Percentiles rank a stretch among this genome's conserved stretches.
Evolutionary conservation across 1,284 basidiomycete genomes (phyloP).

Genomic region (Boletus hoseneyae): DNA sequence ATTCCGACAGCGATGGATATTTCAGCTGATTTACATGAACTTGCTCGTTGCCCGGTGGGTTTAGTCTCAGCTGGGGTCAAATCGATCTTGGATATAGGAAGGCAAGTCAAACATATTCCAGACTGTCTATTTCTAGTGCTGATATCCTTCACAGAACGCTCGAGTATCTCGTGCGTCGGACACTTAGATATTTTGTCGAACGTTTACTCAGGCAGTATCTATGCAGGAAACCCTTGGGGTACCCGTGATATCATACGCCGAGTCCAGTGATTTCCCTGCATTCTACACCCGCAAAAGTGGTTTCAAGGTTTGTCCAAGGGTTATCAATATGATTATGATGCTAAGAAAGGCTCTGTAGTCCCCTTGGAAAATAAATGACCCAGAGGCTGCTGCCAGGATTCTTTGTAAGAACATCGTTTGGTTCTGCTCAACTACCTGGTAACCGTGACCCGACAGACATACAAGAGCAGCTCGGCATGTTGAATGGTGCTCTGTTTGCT

Average conservation of each 20-base stretch:
- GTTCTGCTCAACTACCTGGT: slow-evolving; percentile 1
- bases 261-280: slow-evolving; percentile 84
- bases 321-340: neutral
- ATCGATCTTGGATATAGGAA: slow-evolving; percentile 92
- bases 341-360: slow-evolving; percentile 41
- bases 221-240: slow-evolving; percentile 93
- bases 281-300: slow-evolving; percentile 91
- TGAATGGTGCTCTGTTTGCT: slow-evolving; percentile 78
- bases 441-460: slow-evolving; percentile 41
- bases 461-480: slow-evolving; percentile 61
- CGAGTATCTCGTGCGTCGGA: slow-evolving; percentile 76
- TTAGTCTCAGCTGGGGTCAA: slow-evolving; percentile 95
- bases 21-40: slow-evolving; percentile 87
- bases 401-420: slow-evolving; percentile 51
- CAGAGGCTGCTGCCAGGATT: slow-evolving; percentile 62
- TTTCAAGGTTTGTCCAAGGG: slow-evolving; percentile 48
- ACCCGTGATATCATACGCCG: slow-evolving; percentile 80
- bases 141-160: slow-evolving; percentile 59
- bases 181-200: neutral
- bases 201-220: neutral
- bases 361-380: slow-evolving; percentile 65
- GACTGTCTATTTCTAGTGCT: slow-evolving; percentile 3
- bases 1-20: slow-evolving; percentile 79
- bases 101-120: slow-evolving; percentile 36
- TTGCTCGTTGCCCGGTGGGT: slow-evolving; percentile 82